Conservation (phyloP, 2,329 filamentous ascomycete genomes). For the Alternaria triticimaculans region DNA sequence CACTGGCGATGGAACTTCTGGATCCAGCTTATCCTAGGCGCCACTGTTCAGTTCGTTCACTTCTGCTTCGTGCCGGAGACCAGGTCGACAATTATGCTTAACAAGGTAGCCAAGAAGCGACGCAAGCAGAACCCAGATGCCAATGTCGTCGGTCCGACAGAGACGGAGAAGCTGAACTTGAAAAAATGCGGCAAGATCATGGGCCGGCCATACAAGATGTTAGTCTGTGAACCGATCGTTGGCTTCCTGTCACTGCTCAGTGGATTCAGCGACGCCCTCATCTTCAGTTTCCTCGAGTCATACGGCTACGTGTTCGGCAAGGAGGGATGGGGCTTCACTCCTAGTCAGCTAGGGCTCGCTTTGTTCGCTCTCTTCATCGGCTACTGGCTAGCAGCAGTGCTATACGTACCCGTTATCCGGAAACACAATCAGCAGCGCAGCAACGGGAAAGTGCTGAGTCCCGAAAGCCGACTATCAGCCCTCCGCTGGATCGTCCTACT, state of each 20-base stretch:
- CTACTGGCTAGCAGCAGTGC: conserved; percentile 67
- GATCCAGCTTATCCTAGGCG: conserved; percentile 83
- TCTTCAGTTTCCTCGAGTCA: conserved; percentile 79
- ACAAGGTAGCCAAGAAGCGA: conserved; percentile 76
- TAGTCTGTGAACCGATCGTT: conserved; percentile 76
- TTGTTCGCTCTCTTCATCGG: conserved; percentile 67
- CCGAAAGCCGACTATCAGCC: conserved; percentile 70
- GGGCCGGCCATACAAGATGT: conserved; percentile 74
- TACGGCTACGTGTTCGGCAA: conserved; percentile 72
- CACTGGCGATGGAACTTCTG: conserved; percentile 81
- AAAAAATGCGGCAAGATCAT: conserved; percentile 57
- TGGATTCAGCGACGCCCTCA: conserved; percentile 76
- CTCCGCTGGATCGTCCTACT: conserved; percentile 67
- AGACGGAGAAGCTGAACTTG: conserved; percentile 49
- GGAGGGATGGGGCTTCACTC: conserved; percentile 63
- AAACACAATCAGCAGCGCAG: conserved; percentile 55
- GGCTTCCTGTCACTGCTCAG: conserved; percentile 72
- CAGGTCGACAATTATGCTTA: conserved; percentile 75
- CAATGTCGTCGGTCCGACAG: conserved; percentile 72
- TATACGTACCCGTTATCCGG: conserved; percentile 61
- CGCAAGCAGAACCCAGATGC: conserved; percentile 59
- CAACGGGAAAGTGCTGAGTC: conserved; percentile 58
- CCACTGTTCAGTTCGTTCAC: conserved; percentile 70
- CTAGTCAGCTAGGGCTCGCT: conserved; percentile 63
- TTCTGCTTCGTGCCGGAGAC: conserved; percentile 76